Evolutionary conservation across 257 asterid species (phyloP).

Genomic region (Petunia secreta): DNA sequence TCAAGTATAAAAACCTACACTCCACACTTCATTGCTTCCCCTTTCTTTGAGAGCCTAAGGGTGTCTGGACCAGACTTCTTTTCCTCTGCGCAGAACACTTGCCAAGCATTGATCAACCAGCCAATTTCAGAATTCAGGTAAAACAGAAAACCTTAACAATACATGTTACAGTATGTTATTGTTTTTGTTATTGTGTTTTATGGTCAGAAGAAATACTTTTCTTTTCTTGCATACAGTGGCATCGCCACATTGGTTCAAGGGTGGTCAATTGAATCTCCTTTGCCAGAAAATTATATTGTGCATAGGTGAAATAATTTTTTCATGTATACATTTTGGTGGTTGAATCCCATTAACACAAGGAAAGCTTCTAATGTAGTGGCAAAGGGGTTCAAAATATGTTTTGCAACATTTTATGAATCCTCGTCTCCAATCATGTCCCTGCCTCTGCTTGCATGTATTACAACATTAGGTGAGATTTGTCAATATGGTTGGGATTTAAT

Average conservation of each 20-base stretch:
- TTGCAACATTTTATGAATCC: no score
- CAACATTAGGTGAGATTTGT: not conserved
- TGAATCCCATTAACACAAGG: no score
- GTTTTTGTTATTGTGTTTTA: not conserved
- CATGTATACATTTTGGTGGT: no score
- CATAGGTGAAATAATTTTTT: no score
- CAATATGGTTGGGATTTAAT: not conserved
- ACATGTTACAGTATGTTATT: not conserved
- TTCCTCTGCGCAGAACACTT: constrained; percentile 49
- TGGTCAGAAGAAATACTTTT: not conserved
- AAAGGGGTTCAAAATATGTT: no score
- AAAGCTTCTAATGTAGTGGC: no score
- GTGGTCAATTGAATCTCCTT: no score
- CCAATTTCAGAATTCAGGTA: constrained; percentile 57
- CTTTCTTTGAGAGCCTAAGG: constrained; percentile 68
- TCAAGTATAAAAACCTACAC: constrained; percentile 60
- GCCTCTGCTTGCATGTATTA: not conserved
- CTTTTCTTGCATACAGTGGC: not conserved
- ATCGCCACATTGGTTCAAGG: not conserved
- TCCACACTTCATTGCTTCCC: constrained; percentile 76
- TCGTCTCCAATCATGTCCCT: no score
- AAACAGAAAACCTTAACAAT: constrained; percentile 12
- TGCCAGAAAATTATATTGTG: no score
- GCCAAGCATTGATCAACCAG: constrained; percentile 41
- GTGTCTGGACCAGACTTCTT: constrained; percentile 67